Evolutionary conservation across 2,329 filamentous ascomycete species (phyloP), one percentile per base, ranked within the genome.

Genomic region (Pseudophaeomoniella oleicola): DNA sequence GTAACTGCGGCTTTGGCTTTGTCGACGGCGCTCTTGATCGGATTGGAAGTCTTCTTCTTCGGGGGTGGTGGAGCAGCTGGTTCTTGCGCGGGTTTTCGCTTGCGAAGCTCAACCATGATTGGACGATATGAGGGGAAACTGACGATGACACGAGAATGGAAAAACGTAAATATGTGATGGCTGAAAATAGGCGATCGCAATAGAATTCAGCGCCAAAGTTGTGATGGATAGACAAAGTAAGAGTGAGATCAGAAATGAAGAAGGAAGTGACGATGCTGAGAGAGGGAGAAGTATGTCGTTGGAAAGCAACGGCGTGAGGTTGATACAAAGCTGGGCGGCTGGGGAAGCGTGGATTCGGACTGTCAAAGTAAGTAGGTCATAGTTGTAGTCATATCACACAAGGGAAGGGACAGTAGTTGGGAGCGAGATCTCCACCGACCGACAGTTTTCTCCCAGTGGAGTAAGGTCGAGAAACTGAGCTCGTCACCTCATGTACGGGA

Each of bases 71-170:
- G 58, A 39, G 64, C 61, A 17, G 65, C 62, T 30, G 67, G 59
- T 36, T 56, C 54, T 32, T 53, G 47, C 22, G 67, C 64, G 34
- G 70, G 66, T 53, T 75, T 73, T 54, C 73, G 70, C 58, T 78
- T 78, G 52, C 73, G 67, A 35, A 78, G 64, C 56, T 76, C 72
- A 43, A 75, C 71, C 54, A 60, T 58, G 32, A 17, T 15, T 4
- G 11, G 32, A 19, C 16, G 10, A n/a, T 34, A 18, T 6, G 14
- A 6, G 16, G 16, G 6, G 16, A 19, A 13, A 15, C n/a, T 6
- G 22, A 27, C 22, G 22, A 27, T 9, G 22, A 27, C 9, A 27
- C 6, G 9, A 27, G 9, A 27, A n/a, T n/a, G n/a, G n/a, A 27
- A 27, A 9, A 27, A 6, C 6, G 22, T n/a, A 27, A 27, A 9